A percentile compares a stretch with the other conserved stretches of the same genome.
Evolutionary conservation across 2,329 filamentous ascomycete genomes (phyloP).

Genomic region (Cytospora piceae): DNA sequence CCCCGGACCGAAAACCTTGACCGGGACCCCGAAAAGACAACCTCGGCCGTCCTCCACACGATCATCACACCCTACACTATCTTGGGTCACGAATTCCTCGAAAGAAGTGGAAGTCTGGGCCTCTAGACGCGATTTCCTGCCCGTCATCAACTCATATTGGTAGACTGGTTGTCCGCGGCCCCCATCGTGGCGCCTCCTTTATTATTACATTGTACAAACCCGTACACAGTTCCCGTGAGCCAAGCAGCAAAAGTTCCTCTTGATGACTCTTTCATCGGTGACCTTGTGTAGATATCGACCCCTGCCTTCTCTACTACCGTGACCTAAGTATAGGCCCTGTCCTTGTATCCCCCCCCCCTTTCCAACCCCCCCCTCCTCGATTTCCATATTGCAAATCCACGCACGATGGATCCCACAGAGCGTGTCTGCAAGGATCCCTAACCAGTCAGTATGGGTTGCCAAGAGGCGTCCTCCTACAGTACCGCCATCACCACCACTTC

Average conservation of each 20-base stretch:
- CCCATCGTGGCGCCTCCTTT: conserved; percentile 20
- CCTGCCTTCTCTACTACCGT: conserved; percentile 13
- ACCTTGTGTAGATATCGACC: neutral
- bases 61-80: neutral
- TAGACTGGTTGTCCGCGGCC: conserved; percentile 16
- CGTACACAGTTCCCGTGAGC: conserved; percentile 1
- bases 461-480: conserved; percentile 15
- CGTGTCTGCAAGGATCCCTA: conserved; percentile 14
- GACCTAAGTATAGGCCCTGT: conserved; percentile 14
- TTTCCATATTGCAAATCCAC: neutral
- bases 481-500: conserved; percentile 14
- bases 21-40: conserved; percentile 9
- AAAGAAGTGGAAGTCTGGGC: conserved; percentile 16
- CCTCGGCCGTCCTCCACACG: conserved; percentile 9
- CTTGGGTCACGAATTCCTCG: neutral
- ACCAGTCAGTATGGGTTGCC: conserved; percentile 8
- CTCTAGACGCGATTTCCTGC: conserved; percentile 6
- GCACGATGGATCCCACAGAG: conserved; percentile 21
- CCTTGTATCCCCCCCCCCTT: conserved; percentile 16
- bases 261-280: neutral
- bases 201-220: neutral
- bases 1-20: conserved; percentile 12
- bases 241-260: conserved; percentile 14
- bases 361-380: conserved; percentile 9
- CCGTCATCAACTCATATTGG: conserved; percentile 4